Evolutionary conservation across 306 rosid genomes (phyloP), one percentile per base, ranked within the genome.

Genomic region (Carpinus viminea): DNA sequence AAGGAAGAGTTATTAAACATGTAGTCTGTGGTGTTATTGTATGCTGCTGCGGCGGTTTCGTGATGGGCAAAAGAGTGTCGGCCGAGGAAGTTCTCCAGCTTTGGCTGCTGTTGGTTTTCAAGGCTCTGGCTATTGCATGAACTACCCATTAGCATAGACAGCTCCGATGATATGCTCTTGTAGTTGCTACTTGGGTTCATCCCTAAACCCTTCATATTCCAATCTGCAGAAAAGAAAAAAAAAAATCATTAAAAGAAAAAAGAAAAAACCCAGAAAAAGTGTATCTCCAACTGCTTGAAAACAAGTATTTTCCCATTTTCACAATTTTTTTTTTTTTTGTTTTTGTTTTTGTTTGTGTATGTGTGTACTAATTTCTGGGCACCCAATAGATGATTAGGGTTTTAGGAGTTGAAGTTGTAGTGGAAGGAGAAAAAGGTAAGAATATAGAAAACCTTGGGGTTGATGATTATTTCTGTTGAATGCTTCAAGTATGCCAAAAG

Each of bases 71-170:
- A 89, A 13, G 93, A 86, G 86, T 91, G 87, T 73, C 83, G 87
- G 28, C 98, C 98, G 11, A 93, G 93, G 77, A 93, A 93, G 87
- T 93, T 93, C 68, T 93, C 98, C 2, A 93, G 93, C 88, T 93
- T 91, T 10, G 97, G 96, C 45, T 84, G 89, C 46, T 82, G 84
- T n/a, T 80, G 70, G 88, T 54, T 70, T 79, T 90, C 91, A 47
- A 79, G 80, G 81, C 83, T 87, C 77, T 85, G 85, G 83, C 77
- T 70, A 16, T 26, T 84, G 78, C 76, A 84, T 78, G 95, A 82
- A 74, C 74, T 55, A 11, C 83, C 88, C 85, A 88, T 72, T 17
- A 82, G 48, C 85, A 85, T 79, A 73, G 86, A 88, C 18, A 88
- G 73, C 52, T 86, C 88, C 5, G 89, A 38, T 6, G 45, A 81